Evolutionary conservation across 176 grass and related monocot species (phyloP), one percentile per base, ranked within the genome.

Genomic region (Echinochloa phyllopogon): DNA sequence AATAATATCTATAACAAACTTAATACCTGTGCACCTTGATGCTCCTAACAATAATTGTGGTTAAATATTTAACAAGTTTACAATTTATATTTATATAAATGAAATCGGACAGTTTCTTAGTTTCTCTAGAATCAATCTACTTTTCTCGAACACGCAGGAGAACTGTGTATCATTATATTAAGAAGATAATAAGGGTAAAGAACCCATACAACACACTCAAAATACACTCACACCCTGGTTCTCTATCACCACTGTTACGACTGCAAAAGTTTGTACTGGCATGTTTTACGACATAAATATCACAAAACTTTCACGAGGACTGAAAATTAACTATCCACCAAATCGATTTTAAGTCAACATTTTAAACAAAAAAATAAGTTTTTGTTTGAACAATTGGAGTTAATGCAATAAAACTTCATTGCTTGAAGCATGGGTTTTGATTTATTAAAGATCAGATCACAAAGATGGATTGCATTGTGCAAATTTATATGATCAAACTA

Each of bases 31-130:
- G 36, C n/a, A 52, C 60, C 43, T 65, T 64, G 36, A 38, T 41
- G 61, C 56, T 45, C 29, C 49, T 62, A 25, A 45, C 53, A 61
- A 61, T 58, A 51, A 43, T 3, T 76, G 69, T 75, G 21, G 61
- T 85, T 89, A 4, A 85, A 55, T 42, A 75, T 16, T 75, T 78
- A 45, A 43, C 40, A 74, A 55, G 65, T 84, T 16, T 65, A 55
- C 20, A 10, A 36, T 37, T 37, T 55, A 8, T 43, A 13, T 23
- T 16, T 56, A 45, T 44, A 36, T 17, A 74, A 69, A 24, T 44
- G 16, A 72, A 72, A 73, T 59, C 16, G 16, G 18, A 2, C 50
- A 36, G 17, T 41, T 55, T 14, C 15, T 65, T 76, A 29, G 24
- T 44, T 59, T 69, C 37, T 73, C 45, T 79, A 63, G 36, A 64